Conservation (phyloP, 306 rosid genomes). For the barrel medic (Medicago truncatula) region DNA sequence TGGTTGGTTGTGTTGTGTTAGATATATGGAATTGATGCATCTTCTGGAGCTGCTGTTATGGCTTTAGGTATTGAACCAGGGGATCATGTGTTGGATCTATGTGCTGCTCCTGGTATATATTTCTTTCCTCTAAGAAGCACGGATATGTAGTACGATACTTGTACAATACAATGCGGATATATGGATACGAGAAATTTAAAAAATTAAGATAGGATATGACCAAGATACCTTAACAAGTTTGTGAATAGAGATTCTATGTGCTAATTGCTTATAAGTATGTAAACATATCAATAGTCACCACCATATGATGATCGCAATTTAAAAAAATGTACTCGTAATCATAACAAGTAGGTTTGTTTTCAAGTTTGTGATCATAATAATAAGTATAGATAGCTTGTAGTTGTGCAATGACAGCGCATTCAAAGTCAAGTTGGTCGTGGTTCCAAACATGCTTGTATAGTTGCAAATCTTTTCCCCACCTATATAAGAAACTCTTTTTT, state of each 20-base stretch:
- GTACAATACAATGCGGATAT: no score
- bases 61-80: conserved; percentile 73
- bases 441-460: neutral
- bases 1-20: conserved; percentile 34
- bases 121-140: neutral
- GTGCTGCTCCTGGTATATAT: conserved; percentile 91
- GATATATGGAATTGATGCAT: conserved; percentile 97
- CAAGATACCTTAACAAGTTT: neutral
- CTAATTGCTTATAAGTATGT: neutral
- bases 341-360: neutral
- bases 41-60: conserved; percentile 94
- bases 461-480: neutral
- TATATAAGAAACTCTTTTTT: neutral
- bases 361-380: neutral
- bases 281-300: neutral
- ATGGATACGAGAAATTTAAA: no score
- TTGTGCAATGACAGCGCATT: neutral
- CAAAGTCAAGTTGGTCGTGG: neutral
- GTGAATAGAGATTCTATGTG: neutral
- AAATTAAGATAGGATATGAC: neutral
- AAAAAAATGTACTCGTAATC: neutral
- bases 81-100: conserved; percentile 91
- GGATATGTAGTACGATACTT: neutral
- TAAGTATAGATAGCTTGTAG: neutral
- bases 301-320: conserved; percentile 1